Base-by-base conservation (phyloP, 2,329 filamentous ascomycete genomes). In the Lasiodiplodia citricola region DNA sequence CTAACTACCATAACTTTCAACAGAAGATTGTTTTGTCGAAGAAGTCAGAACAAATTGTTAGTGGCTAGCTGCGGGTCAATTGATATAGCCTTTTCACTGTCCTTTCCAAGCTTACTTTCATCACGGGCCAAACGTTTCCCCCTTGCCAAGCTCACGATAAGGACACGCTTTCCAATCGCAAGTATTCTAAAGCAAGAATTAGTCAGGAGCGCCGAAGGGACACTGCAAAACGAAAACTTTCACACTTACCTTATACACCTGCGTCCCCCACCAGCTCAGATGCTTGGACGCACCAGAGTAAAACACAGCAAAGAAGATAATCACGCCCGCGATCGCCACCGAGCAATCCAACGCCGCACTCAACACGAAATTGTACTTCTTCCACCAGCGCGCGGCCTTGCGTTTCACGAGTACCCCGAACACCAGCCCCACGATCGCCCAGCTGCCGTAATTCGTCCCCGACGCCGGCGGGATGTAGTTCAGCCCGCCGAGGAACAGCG, bases 401-500 rank as follows among this genome's bases (percentile, higher is more conserved):
- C 66, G 68, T 14, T 71, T 65, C 50, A 76, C 71, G 52, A 70
- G 70, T 54, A 73, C 71, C 14, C 74, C 69, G 70, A 75, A 75
- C 16, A 75, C 25, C 50, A 70, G 74, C 21, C 73, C 73, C 11
- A 76, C 72, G 25, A 72, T 54, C 16, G 69, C 70, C 74, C 73
- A 76, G 37, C 71, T 69, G 47, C 74, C 47, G 54, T 74, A 75
- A 56, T 71, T 74, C 25, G 74, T 58, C 7, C 72, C 72, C 28
- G 54, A 41, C 16, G 74, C 73, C 13, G 88, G 88, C 1, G 88
- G 88, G 73, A 90, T 89, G 38, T 80, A 71, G 0, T 83, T 85
- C 7, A 86, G 83, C 28, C 87, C 87, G 69, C 88, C 88, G 74
- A 90, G 88, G 72, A 90, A 87, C 70, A 90, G 80, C 2, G 88